Base-by-base conservation (phyloP, 2,329 filamentous ascomycete genomes). In the Monilinia laxa region DNA sequence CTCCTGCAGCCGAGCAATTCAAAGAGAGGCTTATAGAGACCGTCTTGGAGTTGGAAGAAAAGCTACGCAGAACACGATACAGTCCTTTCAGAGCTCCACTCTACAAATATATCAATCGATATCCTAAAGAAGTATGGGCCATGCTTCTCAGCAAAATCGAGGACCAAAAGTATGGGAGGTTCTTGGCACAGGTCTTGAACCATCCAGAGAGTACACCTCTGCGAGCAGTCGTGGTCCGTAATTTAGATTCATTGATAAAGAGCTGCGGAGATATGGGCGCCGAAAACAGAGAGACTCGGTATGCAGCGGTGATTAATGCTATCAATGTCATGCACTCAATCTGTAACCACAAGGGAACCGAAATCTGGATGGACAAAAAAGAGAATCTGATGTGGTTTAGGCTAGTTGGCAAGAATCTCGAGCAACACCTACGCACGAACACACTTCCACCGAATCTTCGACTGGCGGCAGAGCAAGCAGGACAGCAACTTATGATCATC, bases 61-160 rank as follows among this genome's bases (percentile, higher is more conserved):
- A 90, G 70, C 81, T 99, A 51, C 87, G 95, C 42, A 83, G 95
- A 68, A 99, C 95, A 1, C 90, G 93, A 58, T 89, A 91, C 73
- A 98, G 93, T 74, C 94, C 94, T 0, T 98, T 99, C 83, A 86
- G 96, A 55, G 86, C 89, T 67, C 94, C 95, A 0, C 84, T 99
- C 25, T 93, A 96, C 77, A 92, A 92, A 75, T 99, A 96, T 76
- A 84, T 99, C 69, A 97, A 97, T 77, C 87, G 93, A 68, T 99
- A 98, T 75, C 89, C 95, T 0, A 90, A 90, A 70, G 93, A 99
- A 74, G 87, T 93, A 6, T 96, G 93, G 89, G 79, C 83, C 1
- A 90, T 93, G 74, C 89, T 98, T 70, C 82, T 90, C n/a, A 84
- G 85, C 31, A 91, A 89, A 73, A 82, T 98, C 65, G 90, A 92